Base-by-base conservation (phyloP, 208 protist species). In the Vickermania ingenoplastis region DNA sequence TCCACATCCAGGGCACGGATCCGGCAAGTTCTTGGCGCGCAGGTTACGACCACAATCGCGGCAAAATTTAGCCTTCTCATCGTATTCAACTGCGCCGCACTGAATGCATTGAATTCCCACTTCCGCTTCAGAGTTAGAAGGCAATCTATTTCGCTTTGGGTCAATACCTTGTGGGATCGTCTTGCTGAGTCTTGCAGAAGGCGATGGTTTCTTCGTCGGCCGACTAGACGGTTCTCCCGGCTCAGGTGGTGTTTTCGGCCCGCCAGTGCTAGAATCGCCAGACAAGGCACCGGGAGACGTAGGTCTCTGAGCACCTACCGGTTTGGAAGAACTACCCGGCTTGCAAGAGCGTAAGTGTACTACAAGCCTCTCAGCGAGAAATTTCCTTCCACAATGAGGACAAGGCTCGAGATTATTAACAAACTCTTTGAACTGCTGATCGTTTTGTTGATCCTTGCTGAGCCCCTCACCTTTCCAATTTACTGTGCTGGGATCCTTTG, bases 291-390 rank as follows among this genome's bases (percentile, higher is more conserved):
- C 29, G 2, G 28, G 7, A 5, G 25, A 4, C 0, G 24, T 4
- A 11, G 56, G 26, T 41, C 55, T 53, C 1, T 53, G 41, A 13
- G 62, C 51, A 1, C 65, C 60, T 1, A 69, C 51, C 17, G 74
- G 58, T 58, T 75, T 83, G 13, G 81, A 63, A 14, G 75, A 45
- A 48, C 75, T 81, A 14, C 84, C 88, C 3, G 81, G 78, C n/a
- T 87, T 89, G 59, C 90, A 97, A 2, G 86, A 94, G 22, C 78
- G 73, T 28, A 96, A 67, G 52, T 97, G 93, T 21, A 97, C 83
- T 0, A 81, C 69, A 26, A 97, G 77, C 22, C 91, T 81, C 31
- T 96, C 89, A 7, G 93, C 71, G 41, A 95, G 64, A 54, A 97
- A 97, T 53, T 72, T 85, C 17, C 93, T 57, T 22, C 70, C 75